Evolutionary conservation across 495 filamentous ascomycete genomes (phyloP).

Genomic region (Xylaria flabelliformis): DNA sequence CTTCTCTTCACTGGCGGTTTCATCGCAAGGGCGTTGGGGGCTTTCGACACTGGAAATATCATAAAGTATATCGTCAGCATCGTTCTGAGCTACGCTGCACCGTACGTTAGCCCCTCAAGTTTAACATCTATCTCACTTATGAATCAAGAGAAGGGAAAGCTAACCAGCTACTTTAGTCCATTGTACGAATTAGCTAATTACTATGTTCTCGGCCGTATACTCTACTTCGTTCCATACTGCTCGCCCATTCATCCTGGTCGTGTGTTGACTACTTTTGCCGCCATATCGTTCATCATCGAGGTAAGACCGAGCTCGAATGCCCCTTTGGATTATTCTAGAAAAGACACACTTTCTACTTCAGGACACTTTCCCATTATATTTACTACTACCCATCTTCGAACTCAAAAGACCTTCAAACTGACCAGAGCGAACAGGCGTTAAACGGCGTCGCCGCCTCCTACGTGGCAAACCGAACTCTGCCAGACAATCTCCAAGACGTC

Average conservation of each 20-base stretch:
- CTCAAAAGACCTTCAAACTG: background rate
- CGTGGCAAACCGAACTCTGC: slow-evolving; percentile 60
- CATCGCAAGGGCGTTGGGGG: slow-evolving; percentile 60
- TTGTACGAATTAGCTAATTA: slow-evolving; percentile 79
- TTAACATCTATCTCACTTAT: background rate
- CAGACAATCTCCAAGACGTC: slow-evolving; percentile 51
- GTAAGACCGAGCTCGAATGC: background rate
- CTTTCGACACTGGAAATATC: slow-evolving; percentile 64
- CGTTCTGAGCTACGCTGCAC: slow-evolving; percentile 66
- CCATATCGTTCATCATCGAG: slow-evolving; percentile 68
- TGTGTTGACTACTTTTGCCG: slow-evolving; percentile 76
- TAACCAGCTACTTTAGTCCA: slow-evolving; percentile 54
- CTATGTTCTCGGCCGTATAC: slow-evolving; percentile 73
- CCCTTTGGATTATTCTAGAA: background rate
- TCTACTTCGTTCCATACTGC: slow-evolving; percentile 80
- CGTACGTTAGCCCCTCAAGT: slow-evolving; percentile 56
- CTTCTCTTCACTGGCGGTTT: slow-evolving; percentile 64
- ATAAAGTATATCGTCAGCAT: slow-evolving; percentile 64
- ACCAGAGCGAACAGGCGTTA: slow-evolving; percentile 42
- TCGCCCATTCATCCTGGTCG: slow-evolving; percentile 80
- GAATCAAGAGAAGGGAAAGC: background rate
- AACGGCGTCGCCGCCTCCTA: slow-evolving; percentile 72
- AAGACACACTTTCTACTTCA: background rate
- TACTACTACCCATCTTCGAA: background rate
- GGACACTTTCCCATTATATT: background rate